These are phyloP conservation scores for Loxodes magnus DNA, from an alignment of 73 alveolate genomes.

Conservation along the genomic window DNA sequence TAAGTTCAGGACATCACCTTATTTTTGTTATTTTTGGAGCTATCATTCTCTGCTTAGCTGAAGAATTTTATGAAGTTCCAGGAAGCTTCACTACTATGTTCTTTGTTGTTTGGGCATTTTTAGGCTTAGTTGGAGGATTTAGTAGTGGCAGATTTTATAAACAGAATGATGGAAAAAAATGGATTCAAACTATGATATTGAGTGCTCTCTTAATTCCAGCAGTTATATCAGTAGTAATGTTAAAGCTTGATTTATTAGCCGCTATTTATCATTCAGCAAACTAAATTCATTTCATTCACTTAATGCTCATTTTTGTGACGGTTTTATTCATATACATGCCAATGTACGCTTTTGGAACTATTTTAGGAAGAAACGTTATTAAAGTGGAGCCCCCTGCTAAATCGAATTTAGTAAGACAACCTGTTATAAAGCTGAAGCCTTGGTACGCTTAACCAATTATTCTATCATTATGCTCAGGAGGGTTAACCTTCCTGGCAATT, in stretches of 20 bases:
- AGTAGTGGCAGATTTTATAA: constrained; percentile 2
- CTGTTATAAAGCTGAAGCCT: constrained; percentile 2
- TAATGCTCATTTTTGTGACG: background rate
- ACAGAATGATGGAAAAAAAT: background rate
- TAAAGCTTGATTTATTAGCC: background rate
- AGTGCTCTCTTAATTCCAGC: constrained; percentile 7
- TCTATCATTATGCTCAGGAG: constrained; percentile 2
- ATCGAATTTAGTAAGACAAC: background rate
- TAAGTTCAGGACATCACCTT: constrained; percentile 6
- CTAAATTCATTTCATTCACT: background rate
- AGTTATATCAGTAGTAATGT: background rate
- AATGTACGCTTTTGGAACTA: background rate
- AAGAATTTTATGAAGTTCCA: constrained; percentile 2
- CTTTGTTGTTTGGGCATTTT: background rate
- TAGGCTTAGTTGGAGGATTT: constrained; percentile 16
- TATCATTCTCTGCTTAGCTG: background rate
- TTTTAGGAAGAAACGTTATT: background rate
- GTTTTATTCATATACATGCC: constrained; percentile 7
- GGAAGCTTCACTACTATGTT: background rate
- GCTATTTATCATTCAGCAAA: background rate
- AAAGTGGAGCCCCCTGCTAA: background rate
- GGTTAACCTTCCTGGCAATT: background rate
- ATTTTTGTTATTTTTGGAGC: background rate
- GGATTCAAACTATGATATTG: background rate
- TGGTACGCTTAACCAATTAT: background rate